A percentile compares a stretch with the other conserved stretches of the same genome.
phyloP scores from a whole-genome alignment of 257 asterid species.

The Striga asiatica region DNA sequence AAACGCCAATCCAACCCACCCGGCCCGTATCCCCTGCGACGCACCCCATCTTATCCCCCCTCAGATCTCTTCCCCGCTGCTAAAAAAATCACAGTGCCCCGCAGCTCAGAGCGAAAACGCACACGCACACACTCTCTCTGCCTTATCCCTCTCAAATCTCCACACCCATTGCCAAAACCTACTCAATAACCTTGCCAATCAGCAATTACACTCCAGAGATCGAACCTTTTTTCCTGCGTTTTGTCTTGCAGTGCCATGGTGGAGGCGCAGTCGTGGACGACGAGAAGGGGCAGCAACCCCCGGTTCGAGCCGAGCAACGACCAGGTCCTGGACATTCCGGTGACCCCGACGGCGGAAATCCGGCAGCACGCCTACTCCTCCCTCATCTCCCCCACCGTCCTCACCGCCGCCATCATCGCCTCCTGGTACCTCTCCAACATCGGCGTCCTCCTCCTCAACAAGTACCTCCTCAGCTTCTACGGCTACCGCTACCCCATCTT shows the following conservation, averaged over 20 bases:
- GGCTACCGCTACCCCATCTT: slow-evolving; percentile 83
- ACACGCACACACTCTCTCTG: slow-evolving; percentile 13
- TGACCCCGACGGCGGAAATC: slow-evolving; percentile 85
- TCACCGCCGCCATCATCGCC: slow-evolving; percentile 64
- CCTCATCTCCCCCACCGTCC: slow-evolving; percentile 37
- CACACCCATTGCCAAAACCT: background rate
- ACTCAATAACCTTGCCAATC: background rate
- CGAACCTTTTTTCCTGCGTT: background rate
- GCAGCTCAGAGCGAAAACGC: background rate
- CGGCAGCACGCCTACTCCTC: slow-evolving; percentile 41
- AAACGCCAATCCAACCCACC: slow-evolving; percentile 4
- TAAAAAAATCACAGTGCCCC: background rate
- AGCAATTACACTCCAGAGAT: background rate
- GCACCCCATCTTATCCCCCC: slow-evolving; percentile 4
- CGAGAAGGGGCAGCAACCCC: slow-evolving; percentile 91
- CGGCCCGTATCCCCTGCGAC: background rate
- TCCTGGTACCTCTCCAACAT: slow-evolving; percentile 90
- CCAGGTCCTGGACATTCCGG: slow-evolving; percentile 77
- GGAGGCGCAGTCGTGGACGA: slow-evolving; percentile 94
- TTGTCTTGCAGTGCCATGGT: slow-evolving; percentile 36
- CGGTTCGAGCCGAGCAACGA: slow-evolving; percentile 56
- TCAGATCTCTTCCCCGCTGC: background rate
- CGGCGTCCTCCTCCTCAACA: slow-evolving; percentile 78
- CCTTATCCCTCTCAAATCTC: background rate
- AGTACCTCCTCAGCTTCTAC: slow-evolving; percentile 74